phyloP scores from a whole-genome alignment of 2,329 filamentous ascomycete genomes.

The Xenoacremonium recifei region DNA sequence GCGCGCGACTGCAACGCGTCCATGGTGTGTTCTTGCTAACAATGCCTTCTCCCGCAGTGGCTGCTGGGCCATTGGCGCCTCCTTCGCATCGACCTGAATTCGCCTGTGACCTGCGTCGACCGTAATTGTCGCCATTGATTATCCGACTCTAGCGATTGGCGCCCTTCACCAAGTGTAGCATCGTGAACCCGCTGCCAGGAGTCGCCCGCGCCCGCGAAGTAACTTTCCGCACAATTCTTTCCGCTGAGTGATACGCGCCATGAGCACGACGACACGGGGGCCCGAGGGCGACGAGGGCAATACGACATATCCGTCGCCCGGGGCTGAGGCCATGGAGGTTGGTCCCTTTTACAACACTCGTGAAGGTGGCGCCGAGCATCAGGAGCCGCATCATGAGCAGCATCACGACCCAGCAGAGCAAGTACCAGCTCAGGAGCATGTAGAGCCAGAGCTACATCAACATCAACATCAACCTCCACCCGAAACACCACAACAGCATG shows the following conservation, averaged over 20 bases:
- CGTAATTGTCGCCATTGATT: too few species aligned
- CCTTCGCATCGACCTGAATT: too few species aligned
- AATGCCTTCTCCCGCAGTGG: too few species aligned
- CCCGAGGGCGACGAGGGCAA: constrained; percentile 34
- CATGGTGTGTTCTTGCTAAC: too few species aligned
- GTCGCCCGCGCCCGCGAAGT: too few species aligned
- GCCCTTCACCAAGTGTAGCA: too few species aligned
- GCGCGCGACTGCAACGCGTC: too few species aligned
- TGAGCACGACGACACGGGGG: constrained; percentile 36
- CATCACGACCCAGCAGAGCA: constrained; percentile 25
- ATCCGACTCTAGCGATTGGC: too few species aligned
- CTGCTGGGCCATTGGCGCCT: too few species aligned
- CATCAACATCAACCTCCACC: constrained; percentile 34
- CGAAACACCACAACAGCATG: constrained; percentile 40
- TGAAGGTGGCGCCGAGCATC: constrained; percentile 31
- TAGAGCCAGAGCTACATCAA: constrained; percentile 27
- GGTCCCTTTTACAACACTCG: constrained; percentile 45
- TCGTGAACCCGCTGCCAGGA: too few species aligned
- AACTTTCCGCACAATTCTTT: too few species aligned
- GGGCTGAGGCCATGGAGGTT: constrained; percentile 42
- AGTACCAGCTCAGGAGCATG: constrained; percentile 27
- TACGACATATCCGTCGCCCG: constrained; percentile 47
- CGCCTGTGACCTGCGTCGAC: too few species aligned
- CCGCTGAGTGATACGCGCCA: constrained; percentile 17
- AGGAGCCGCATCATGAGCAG: constrained; percentile 17